phyloP scores from a whole-genome alignment of 345 rosid genomes.

The Pugionium cornutum region DNA sequence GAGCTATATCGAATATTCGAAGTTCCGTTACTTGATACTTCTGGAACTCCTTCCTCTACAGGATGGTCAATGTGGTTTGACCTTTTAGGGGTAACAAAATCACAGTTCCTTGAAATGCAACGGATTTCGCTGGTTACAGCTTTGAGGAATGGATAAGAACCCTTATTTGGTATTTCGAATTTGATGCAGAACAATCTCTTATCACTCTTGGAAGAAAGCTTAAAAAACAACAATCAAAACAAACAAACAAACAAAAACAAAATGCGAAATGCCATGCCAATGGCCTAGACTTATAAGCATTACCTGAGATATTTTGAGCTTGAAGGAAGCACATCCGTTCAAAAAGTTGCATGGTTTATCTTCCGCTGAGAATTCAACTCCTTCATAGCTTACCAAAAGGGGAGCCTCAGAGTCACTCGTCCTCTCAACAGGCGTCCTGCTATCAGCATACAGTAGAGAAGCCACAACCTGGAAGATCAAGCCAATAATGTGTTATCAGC shows the following conservation, averaged over 20 bases:
- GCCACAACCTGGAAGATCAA: slow-evolving; percentile 57
- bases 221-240: slow-evolving; percentile 26
- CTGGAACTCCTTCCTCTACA: slow-evolving; percentile 9
- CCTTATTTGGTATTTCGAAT: slow-evolving; percentile 54
- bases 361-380: slow-evolving; percentile 66
- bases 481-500: slow-evolving; percentile 6
- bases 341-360: slow-evolving; percentile 61
- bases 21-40: slow-evolving; percentile 40
- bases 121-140: slow-evolving; percentile 64
- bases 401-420: slow-evolving; percentile 68
- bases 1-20: slow-evolving; percentile 42
- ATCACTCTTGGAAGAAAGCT: slow-evolving; percentile 86
- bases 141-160: slow-evolving; percentile 63
- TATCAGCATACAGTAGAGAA: slow-evolving; percentile 74
- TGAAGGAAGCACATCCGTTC: slow-evolving; percentile 76
- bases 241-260: not conserved
- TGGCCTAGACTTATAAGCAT: slow-evolving; percentile 5
- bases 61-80: slow-evolving; percentile 40
- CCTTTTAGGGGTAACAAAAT: slow-evolving; percentile 52
- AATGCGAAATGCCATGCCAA: not conserved
- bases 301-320: slow-evolving; percentile 86
- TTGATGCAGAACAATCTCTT: slow-evolving; percentile 69
- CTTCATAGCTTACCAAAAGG: slow-evolving; percentile 72
- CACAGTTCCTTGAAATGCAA: slow-evolving; percentile 62
- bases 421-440: slow-evolving; percentile 64